Percentiles rank a stretch among this genome's conserved stretches.
These are phyloP conservation scores for Tagetes patula DNA, from an alignment of 129 eudicot species.

Conservation along the genomic window DNA sequence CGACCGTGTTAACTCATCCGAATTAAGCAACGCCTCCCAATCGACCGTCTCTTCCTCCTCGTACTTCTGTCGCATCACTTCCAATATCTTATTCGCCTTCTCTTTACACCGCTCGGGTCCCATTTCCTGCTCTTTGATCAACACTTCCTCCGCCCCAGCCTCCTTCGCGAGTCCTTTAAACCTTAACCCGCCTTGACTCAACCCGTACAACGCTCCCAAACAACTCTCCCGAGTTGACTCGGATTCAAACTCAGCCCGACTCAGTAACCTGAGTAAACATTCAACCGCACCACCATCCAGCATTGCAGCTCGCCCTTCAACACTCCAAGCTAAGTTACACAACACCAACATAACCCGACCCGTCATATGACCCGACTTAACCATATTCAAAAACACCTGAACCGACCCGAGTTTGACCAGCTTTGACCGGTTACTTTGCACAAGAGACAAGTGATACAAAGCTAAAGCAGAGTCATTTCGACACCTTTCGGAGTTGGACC, in stretches of 20 bases:
- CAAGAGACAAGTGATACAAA: slow-evolving; percentile 62
- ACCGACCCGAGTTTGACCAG: slow-evolving; percentile 71
- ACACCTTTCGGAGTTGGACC: slow-evolving; percentile 58
- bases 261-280: slow-evolving; percentile 52
- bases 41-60: slow-evolving; percentile 73
- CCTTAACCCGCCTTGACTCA: slow-evolving; percentile 84
- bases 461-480: slow-evolving; percentile 82
- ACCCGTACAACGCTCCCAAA: slow-evolving; percentile 57
- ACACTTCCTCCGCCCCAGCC: slow-evolving; percentile 66
- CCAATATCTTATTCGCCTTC: slow-evolving; percentile 56
- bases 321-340: slow-evolving; percentile 56
- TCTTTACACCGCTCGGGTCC: slow-evolving; percentile 40
- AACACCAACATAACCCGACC: slow-evolving; percentile 61
- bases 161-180: slow-evolving; percentile 82
- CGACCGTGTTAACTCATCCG: slow-evolving; percentile 52
- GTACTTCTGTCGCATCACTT: slow-evolving; percentile 46
- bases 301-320: slow-evolving; percentile 81
- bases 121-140: slow-evolving; percentile 36
- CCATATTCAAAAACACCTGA: slow-evolving; percentile 48
- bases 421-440: slow-evolving; percentile 73
- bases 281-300: slow-evolving; percentile 80
- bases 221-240: slow-evolving; percentile 67
- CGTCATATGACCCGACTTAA: slow-evolving; percentile 58
- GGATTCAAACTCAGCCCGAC: slow-evolving; percentile 46
- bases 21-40: slow-evolving; percentile 73